phyloP scores from a whole-genome alignment of 768 basidiomycete species.

The Trichaptum fuscoviolaceum region DNA sequence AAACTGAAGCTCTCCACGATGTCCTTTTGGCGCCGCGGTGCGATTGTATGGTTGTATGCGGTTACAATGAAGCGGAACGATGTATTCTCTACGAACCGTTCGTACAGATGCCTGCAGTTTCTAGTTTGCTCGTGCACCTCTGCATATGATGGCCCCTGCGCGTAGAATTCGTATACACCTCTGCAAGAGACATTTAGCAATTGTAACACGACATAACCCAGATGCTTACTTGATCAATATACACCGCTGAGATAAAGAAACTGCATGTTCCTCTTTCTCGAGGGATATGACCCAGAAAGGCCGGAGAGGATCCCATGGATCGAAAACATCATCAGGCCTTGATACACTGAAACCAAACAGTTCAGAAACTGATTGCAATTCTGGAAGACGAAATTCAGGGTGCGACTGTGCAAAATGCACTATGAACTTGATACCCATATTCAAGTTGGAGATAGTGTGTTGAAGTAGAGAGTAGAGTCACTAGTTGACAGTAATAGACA shows the following conservation, averaged over 20 bases:
- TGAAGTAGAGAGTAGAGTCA: not conserved
- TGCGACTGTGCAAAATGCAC: conserved; percentile 80
- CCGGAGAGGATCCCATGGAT: conserved; percentile 47
- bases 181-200: conserved; percentile 31
- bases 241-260: conserved; percentile 67
- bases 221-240: conserved; percentile 73
- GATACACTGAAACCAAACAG: conserved; percentile 59
- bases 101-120: conserved; percentile 45
- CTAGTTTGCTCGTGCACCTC: conserved; percentile 58
- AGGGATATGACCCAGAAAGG: conserved; percentile 76
- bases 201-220: conserved; percentile 7
- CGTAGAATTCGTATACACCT: conserved; percentile 75
- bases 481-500: not conserved
- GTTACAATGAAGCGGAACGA: conserved; percentile 80
- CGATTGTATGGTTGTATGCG: conserved; percentile 70
- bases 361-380: conserved; percentile 72
- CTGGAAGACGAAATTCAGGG: conserved; percentile 78
- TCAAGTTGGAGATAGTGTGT: no score
- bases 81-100: conserved; percentile 52
- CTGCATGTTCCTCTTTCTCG: conserved; percentile 66
- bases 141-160: conserved; percentile 61
- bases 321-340: conserved; percentile 35
- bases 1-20: conserved; percentile 79
- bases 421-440: conserved; percentile 37
- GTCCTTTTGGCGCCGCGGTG: conserved; percentile 55